A percentile compares a stretch with the other conserved stretches of the same genome.
Evolutionary conservation across 78 protist species (phyloP).

Genomic region (Chrysochromulina parva): DNA sequence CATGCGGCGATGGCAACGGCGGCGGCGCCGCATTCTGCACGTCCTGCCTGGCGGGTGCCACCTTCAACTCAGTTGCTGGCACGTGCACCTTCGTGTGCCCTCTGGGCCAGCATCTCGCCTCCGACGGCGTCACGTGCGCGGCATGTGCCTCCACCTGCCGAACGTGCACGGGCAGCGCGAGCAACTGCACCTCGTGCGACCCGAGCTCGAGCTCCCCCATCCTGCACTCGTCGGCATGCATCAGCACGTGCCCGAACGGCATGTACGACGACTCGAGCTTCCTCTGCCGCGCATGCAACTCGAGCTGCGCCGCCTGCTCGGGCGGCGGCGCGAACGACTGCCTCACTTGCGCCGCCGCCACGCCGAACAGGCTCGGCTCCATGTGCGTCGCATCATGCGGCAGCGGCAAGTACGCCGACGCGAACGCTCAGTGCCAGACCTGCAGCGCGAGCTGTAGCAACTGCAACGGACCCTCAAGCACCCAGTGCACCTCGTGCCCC

Average conservation of each 20-base stretch:
- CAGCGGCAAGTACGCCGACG: neutral
- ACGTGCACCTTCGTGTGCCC: too few species aligned
- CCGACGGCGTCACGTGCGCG: too few species aligned
- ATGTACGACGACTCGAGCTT: neutral
- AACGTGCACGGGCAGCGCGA: neutral
- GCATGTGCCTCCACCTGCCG: neutral
- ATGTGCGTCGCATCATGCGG: neutral
- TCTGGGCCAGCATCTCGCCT: too few species aligned
- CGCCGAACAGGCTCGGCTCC: neutral
- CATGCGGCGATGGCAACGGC: neutral
- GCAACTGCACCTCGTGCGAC: neutral
- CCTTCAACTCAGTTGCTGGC: too few species aligned
- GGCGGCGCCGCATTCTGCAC: neutral
- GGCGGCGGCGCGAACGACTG: neutral
- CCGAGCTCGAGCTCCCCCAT: neutral
- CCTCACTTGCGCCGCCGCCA: neutral
- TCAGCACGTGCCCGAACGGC: neutral
- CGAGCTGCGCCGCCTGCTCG: neutral
- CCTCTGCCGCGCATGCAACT: neutral
- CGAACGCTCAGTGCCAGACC: neutral
- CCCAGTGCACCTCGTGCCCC: neutral
- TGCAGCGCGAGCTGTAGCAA: neutral
- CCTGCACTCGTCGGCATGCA: neutral
- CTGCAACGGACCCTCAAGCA: neutral
- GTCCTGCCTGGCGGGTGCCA: neutral